Evolutionary conservation across 306 rosid species (phyloP), one percentile per base, ranked within the genome.

Genomic region (Arachis hypogaea): DNA sequence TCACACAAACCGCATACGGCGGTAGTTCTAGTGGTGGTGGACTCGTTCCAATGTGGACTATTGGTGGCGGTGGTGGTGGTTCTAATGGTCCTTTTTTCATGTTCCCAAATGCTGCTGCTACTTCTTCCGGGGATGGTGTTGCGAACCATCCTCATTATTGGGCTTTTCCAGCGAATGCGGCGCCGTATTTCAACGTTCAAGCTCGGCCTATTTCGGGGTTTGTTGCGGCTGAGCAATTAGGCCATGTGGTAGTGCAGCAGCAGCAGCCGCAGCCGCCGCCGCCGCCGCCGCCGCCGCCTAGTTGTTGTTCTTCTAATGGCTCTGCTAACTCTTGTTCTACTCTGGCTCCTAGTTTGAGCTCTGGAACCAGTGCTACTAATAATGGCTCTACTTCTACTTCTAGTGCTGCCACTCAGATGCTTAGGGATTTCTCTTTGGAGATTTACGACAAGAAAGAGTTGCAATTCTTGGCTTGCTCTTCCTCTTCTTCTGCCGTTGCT

Each of bases 361-460:
- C 92, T 0, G 76, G 60, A 6, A 74, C 68, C 10, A 68, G 71
- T 30, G 7, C 58, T 5, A 66, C 66, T 44, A 71, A 28, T 14
- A 52, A 56, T 67, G 76, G 78, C 65, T 28, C 72, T 7, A 22
- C 67, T 49, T 5, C 46, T 9, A 29, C 82, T 11, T 43, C 78
- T 41, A n/a, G 75, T 1, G 4, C 43, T 18, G 49, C 81, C 1
- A 70, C 90, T 12, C 93, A 87, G 58, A 79, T 85, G 90, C 82
- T 87, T 64, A 87, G 87, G 74, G 96, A 88, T 72, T 92, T 88
- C 65, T 85, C 95, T 28, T 41, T 92, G 85, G 90, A 88, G 55
- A 67, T 84, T 62, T 84, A 70, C 63, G 98, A 87, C n/a, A 92
- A 81, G 87, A 92, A 82, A 73, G 98, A 92, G 76, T 79, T 92